These are phyloP conservation scores for Chiua virens DNA, from an alignment of 768 basidiomycete species.

Conservation along the genomic window DNA sequence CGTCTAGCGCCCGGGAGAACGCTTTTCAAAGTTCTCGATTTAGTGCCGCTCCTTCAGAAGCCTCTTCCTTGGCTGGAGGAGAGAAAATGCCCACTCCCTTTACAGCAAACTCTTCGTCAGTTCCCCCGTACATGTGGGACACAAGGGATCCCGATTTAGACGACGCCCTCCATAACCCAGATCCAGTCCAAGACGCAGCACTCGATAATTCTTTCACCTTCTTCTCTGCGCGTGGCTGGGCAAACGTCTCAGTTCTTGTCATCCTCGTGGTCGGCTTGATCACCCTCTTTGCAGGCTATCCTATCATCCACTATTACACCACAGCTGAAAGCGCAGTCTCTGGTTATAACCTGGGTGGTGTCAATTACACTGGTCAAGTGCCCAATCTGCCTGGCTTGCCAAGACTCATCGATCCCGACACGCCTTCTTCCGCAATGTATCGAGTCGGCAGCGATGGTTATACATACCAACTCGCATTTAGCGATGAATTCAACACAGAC, in stretches of 20 bases:
- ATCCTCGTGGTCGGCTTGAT: constrained; percentile 68
- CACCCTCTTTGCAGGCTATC: constrained; percentile 85
- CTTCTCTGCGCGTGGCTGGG: constrained; percentile 83
- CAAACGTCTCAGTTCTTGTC: constrained; percentile 73
- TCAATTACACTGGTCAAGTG: constrained; percentile 87
- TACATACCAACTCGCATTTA: constrained; percentile 81
- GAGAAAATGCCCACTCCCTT: constrained; percentile 34
- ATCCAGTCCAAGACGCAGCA: constrained; percentile 66
- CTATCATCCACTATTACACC: constrained; percentile 64
- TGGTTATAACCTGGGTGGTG: constrained; percentile 82
- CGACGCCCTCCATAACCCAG: constrained; percentile 88
- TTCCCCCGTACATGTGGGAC: constrained; percentile 77
- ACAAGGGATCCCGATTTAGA: constrained; percentile 81
- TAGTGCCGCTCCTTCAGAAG: constrained; percentile 53
- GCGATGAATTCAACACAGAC: constrained; percentile 78
- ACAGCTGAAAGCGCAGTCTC: constrained; percentile 26
- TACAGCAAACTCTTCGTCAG: constrained; percentile 53
- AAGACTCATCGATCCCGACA: constrained; percentile 72
- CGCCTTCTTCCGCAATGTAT: constrained; percentile 56
- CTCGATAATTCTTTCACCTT: constrained; percentile 62
- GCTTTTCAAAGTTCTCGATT: constrained; percentile 55
- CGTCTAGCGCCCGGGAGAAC: constrained; percentile 39
- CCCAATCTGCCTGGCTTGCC: constrained; percentile 71
- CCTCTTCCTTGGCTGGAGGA: constrained; percentile 37
- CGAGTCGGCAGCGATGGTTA: constrained; percentile 75